Evolutionary conservation across 179 eudicot genomes (phyloP), one percentile per base, ranked within the genome.

Genomic region (Spinacia oleracea): DNA sequence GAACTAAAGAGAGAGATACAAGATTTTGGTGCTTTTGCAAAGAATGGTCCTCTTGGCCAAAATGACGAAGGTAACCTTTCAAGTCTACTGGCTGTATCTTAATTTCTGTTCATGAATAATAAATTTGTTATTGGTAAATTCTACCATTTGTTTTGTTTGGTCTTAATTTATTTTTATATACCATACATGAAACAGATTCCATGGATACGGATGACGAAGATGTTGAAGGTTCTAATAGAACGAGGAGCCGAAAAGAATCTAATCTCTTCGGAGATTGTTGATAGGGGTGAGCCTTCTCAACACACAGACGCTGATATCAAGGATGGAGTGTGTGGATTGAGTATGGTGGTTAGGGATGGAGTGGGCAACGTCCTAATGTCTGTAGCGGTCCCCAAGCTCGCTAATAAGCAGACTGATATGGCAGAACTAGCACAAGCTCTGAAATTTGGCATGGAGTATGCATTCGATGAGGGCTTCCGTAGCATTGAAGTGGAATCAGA

Each of bases 1-100:
- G 93, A 89, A 2, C 86, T 87, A 71, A 91, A 84, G 91, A 88
- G 75, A 92, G 86, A 78, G 94, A 91, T 93, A 43, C 96, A 91
- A 83, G 97, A 91, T 85, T 84, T 89, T 74, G 89, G 79, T 51
- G 81, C 82, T 81, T 73, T 83, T 75, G 76, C 89, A 56, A 68
- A 84, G 64, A 62, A 56, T 15, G 77, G 77, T n/a, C 32, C 60
- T 59, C 75, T 55, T 25, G 29, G 51, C 6, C 89, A 84, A 75
- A 84, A 82, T 38, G 84, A 82, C 75, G 72, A 83, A 77, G 77
- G 80, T 70, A 45, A 50, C n/a, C 50, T 74, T 15, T 25, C 31
- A 50, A 0, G 25, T 14, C 43, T 45, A 14, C 45, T 45, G 38
- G 18, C 27, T 60, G 25, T 14, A 59, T 23, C 45, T 72, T 67